Base-by-base conservation (phyloP, 2,329 filamentous ascomycete species). In the Penicillium sp. region DNA sequence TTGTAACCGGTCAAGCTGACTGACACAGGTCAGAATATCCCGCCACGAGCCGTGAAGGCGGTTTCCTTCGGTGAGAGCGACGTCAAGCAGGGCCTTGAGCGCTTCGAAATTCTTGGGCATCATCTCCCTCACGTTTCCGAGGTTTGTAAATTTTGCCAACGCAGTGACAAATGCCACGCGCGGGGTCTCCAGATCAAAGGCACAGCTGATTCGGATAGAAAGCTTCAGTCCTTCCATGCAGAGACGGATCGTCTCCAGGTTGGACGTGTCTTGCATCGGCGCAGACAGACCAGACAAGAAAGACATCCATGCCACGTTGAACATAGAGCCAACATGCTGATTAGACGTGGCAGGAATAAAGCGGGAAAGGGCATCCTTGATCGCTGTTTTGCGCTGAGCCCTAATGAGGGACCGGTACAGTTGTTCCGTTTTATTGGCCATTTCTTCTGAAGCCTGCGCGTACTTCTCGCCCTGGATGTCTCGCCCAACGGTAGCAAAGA, bases 221-320 rank as follows among this genome's bases (percentile, higher is more conserved):
- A 99, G 82, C 71, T 92, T 96, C 81, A 97, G 91, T 3, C 94
- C 94, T 68, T 99, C 93, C 67, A 99, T 88, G 67, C 94, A 99
- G 6, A 96, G 77, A 69, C 88, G 91, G 72, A 97, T 92, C 14
- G 94, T 90, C 62, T 97, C 92, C 4, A 96, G 80, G 67, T 97
- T 97, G 63, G 96, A 90, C 0, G 91, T 89, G 69, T 96, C 92
- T 65, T 97, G 94, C 71, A 94, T 92, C 63, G 95, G 90, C 47
- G 90, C 92, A 1, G 93, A 97, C 24, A 99, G 82, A 0, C 92
- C 92, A 5, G 93, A 97, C 67, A 99, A 89, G 73, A 97, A 95
- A 9, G 93, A 96, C 93, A 97, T 99, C 94, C 94, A 99, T 0
- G 92, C 95, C 22, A 96, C 92, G 66, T 96, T 92, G 69, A 99